Conservation (phyloP, 2,329 filamentous ascomycete species). For the Cryphonectria nitschkei region DNA sequence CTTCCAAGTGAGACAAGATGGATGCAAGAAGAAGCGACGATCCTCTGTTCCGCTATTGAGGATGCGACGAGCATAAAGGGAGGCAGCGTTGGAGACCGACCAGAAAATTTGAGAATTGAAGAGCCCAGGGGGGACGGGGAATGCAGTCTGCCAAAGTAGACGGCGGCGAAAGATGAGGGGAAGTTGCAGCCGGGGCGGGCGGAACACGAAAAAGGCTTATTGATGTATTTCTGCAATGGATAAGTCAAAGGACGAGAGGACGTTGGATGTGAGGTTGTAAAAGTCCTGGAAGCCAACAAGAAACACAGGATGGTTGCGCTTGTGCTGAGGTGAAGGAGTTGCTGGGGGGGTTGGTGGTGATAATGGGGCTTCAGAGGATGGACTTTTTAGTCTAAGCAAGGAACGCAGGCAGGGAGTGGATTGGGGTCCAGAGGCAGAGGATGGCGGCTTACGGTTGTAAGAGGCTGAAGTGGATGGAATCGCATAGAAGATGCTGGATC, state of each 20-base stretch:
- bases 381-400: conserved; percentile 11
- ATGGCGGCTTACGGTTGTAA: conserved; percentile 13
- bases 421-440: conserved; percentile 3
- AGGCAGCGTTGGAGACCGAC: conserved; percentile 9
- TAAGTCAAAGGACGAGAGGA: neutral
- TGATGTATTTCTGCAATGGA: neutral
- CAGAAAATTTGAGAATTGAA: conserved; percentile 14
- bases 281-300: neutral
- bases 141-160: neutral
- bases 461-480: conserved; percentile 29
- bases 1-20: neutral
- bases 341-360: neutral
- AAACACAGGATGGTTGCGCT: neutral
- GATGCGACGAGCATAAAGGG: neutral
- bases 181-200: neutral
- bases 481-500: conserved; percentile 26
- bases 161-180: neutral
- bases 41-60: neutral
- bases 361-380: conserved; percentile 1
- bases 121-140: neutral
- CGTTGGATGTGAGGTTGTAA: neutral
- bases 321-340: neutral
- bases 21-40: neutral
- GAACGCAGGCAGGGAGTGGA: neutral
- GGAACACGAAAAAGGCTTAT: neutral